These are phyloP conservation scores for Penicillium capsulatum DNA, from an alignment of 2,329 filamentous ascomycete species.

Conservation along the genomic window DNA sequence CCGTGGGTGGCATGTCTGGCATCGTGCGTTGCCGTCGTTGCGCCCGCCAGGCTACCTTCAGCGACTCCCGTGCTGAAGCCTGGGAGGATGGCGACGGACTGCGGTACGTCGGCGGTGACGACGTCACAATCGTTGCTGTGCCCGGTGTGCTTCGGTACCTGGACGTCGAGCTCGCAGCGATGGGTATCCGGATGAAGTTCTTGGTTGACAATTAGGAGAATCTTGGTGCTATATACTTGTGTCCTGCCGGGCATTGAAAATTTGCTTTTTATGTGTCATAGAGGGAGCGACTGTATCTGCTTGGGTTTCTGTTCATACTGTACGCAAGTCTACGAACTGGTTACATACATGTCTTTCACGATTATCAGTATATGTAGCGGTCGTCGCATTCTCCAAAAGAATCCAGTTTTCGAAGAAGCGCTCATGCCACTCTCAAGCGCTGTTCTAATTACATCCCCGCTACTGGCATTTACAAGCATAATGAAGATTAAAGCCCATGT, in stretches of 20 bases:
- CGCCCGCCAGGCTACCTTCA: conserved; percentile 59
- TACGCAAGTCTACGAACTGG: conserved; percentile 8
- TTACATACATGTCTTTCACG: not conserved
- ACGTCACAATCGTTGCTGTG: conserved; percentile 87
- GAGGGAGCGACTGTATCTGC: conserved; percentile 21
- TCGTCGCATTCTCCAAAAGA: too few species aligned
- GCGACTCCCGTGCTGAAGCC: conserved; percentile 64
- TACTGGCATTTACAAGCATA: too few species aligned
- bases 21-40: conserved; percentile 77
- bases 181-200: conserved; percentile 95
- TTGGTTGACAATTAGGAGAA: conserved; percentile 55
- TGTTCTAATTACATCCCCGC: too few species aligned
- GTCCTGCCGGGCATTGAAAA: conserved; percentile 9
- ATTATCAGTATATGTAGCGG: too few species aligned
- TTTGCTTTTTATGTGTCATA: conserved; percentile 20
- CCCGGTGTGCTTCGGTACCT: conserved; percentile 89
- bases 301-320: conserved; percentile 15
- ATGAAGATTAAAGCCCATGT: conserved; percentile 5
- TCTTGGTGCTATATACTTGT: not conserved
- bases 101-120: conserved; percentile 80
- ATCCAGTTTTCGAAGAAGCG: too few species aligned
- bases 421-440: not conserved
- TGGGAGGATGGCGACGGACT: conserved; percentile 90
- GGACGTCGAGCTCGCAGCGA: conserved; percentile 90
- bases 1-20: conserved; percentile 56